These are phyloP conservation scores for Phytophthora podocarpi DNA, from an alignment of 352 stramenopile species.

Conservation along the genomic window DNA sequence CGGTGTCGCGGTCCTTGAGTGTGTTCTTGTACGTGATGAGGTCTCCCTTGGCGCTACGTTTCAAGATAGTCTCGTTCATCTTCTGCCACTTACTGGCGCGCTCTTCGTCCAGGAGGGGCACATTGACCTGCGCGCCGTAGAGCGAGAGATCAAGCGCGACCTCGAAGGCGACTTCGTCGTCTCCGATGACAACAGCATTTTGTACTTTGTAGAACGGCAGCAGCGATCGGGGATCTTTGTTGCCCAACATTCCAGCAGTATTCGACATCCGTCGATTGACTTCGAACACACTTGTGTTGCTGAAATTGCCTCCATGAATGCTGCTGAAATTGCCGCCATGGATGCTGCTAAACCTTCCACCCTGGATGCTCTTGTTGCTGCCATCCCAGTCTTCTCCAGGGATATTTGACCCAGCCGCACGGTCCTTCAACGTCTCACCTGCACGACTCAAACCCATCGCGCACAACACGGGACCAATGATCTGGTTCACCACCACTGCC, in stretches of 20 bases:
- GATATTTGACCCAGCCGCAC: slow-evolving; percentile 2
- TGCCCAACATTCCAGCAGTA: slow-evolving; percentile 20
- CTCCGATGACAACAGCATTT: slow-evolving; percentile 63
- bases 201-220: slow-evolving; percentile 56
- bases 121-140: slow-evolving; percentile 63
- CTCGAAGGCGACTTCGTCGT: slow-evolving; percentile 66
- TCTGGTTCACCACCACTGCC: slow-evolving; percentile 73
- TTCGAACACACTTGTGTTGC: slow-evolving; percentile 17
- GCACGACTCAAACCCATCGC: slow-evolving; percentile 53
- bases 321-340: not conserved
- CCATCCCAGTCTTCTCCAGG: slow-evolving; percentile 9
- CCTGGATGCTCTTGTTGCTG: slow-evolving; percentile 9
- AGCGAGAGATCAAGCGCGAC: slow-evolving; percentile 63
- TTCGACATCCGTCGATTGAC: slow-evolving; percentile 6
- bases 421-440: slow-evolving; percentile 50
- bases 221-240: slow-evolving; percentile 45
- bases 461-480: slow-evolving; percentile 67
- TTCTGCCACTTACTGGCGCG: slow-evolving; percentile 57
- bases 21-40: slow-evolving; percentile 75
- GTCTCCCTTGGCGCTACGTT: slow-evolving; percentile 52
- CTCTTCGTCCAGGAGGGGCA: slow-evolving; percentile 63
- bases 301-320: slow-evolving; percentile 7
- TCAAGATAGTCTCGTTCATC: slow-evolving; percentile 64
- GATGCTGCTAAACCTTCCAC: slow-evolving; percentile 6
- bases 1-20: slow-evolving; percentile 44